A percentile compares a stretch with the other conserved stretches of the same genome.
Evolutionary conservation across 1,139 yeast species (phyloP).

Genomic region (Waltiozyma sp.): DNA sequence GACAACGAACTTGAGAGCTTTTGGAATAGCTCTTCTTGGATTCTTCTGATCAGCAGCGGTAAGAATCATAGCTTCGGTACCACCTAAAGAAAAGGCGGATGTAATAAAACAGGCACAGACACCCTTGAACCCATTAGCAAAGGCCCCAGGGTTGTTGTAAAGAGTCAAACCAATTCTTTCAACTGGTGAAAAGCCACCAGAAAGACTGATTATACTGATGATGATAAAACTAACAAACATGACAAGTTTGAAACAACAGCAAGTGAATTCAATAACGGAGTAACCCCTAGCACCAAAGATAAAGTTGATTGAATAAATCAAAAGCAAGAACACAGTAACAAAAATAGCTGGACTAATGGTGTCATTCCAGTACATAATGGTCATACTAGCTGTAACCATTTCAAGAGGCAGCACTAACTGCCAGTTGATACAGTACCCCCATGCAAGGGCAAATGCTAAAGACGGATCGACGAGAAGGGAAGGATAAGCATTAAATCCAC

Average conservation of each 20-base stretch:
- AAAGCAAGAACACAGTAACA: conserved; percentile 41
- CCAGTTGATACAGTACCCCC: conserved; percentile 74
- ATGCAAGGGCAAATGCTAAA: conserved; percentile 64
- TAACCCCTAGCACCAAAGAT: conserved; percentile 49
- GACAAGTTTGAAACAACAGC: conserved; percentile 42
- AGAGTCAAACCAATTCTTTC: not conserved
- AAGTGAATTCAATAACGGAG: conserved; percentile 55
- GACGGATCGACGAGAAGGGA: conserved; percentile 58
- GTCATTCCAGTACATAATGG: conserved; percentile 48
- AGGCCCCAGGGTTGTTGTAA: conserved; percentile 44
- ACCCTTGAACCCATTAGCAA: conserved; percentile 56
- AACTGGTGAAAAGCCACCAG: conserved; percentile 31
- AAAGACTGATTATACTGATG: conserved; percentile 39
- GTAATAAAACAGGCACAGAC: conserved; percentile 72
- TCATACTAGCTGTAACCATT: conserved; percentile 61
- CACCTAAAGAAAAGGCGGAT: conserved; percentile 83
- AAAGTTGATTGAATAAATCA: conserved; percentile 35
- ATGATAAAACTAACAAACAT: conserved; percentile 51
- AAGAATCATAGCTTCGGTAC: conserved; percentile 73
- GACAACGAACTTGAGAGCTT: conserved; percentile 65
- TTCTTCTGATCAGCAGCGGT: conserved; percentile 85
- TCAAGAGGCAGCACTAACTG: conserved; percentile 62
- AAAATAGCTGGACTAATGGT: conserved; percentile 45
- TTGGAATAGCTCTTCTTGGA: conserved; percentile 64
- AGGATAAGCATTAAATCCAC: conserved; percentile 61